A percentile compares a stretch with the other conserved stretches of the same genome.
phyloP scores from a whole-genome alignment of 352 stramenopile species.

The Phytophthora chlamydospora region DNA sequence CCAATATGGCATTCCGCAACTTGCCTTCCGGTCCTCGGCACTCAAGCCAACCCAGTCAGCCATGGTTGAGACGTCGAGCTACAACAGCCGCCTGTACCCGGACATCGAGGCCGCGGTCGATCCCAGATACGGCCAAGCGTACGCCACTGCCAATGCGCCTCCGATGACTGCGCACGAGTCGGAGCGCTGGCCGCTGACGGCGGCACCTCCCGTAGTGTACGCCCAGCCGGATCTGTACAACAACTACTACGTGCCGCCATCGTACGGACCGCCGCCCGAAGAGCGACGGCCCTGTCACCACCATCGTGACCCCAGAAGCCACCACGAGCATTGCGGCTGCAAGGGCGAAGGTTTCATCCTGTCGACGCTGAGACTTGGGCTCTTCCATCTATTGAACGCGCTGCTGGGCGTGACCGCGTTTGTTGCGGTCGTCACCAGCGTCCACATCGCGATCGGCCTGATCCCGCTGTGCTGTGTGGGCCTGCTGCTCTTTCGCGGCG shows the following conservation, averaged over 20 bases:
- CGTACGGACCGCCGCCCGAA: slow-evolving; percentile 17
- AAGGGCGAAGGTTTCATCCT: slow-evolving; percentile 33
- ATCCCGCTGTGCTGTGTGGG: slow-evolving; percentile 73
- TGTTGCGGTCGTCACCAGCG: slow-evolving; percentile 46
- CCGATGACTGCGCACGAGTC: slow-evolving; percentile 19
- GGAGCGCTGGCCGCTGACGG: slow-evolving; percentile 30
- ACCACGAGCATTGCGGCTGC: slow-evolving; percentile 10
- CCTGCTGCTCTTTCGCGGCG: slow-evolving; percentile 58
- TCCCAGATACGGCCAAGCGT: slow-evolving; percentile 8
- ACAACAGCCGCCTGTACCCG: slow-evolving; percentile 25
- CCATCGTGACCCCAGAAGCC: slow-evolving; percentile 26
- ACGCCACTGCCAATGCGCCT: slow-evolving; percentile 14
- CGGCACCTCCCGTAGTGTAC: slow-evolving; percentile 15
- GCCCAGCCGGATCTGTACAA: slow-evolving; percentile 20
- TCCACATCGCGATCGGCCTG: slow-evolving; percentile 45
- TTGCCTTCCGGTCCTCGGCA: background rate
- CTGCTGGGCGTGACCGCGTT: slow-evolving; percentile 63
- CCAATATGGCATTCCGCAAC: slow-evolving; percentile 9
- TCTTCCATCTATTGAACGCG: slow-evolving; percentile 70
- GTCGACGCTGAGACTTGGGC: slow-evolving; percentile 52
- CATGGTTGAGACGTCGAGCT: slow-evolving; percentile 25
- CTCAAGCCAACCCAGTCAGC: background rate
- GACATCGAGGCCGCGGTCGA: slow-evolving; percentile 22
- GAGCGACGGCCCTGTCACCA: slow-evolving; percentile 25
- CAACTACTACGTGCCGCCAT: slow-evolving; percentile 40